A percentile compares a stretch with the other conserved stretches of the same genome.
Evolutionary conservation across 192 early-diverging fungal genomes (phyloP).

Genomic region (Radiomyces spectabilis): DNA sequence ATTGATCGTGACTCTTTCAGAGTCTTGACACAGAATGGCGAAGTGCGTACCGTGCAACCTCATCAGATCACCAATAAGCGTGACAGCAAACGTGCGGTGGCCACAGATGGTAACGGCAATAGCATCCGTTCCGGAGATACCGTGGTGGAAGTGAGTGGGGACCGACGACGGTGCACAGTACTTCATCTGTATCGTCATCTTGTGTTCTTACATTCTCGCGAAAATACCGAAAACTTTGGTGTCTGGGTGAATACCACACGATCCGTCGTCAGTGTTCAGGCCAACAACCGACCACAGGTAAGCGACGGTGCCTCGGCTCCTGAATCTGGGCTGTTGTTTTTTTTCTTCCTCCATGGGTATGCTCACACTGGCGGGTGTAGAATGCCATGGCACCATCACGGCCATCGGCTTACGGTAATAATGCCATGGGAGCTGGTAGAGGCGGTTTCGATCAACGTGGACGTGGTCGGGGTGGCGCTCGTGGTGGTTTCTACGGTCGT

Average conservation of each 20-base stretch:
- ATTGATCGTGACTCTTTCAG: constrained; percentile 67
- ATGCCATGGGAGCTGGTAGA: constrained; percentile 4
- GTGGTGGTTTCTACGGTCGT: constrained; percentile 47
- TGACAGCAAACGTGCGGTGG: constrained; percentile 45
- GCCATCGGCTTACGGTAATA: background rate
- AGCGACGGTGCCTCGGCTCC: too few species aligned
- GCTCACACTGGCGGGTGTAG: too few species aligned
- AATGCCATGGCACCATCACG: too few species aligned
- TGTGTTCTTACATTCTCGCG: constrained; percentile 76
- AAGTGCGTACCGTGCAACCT: constrained; percentile 51
- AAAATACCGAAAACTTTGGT: constrained; percentile 62
- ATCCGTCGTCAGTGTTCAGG: constrained; percentile 51
- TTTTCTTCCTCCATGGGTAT: too few species aligned
- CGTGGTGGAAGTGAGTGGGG: constrained; percentile 64
- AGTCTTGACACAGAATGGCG: constrained; percentile 72
- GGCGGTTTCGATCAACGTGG: constrained; percentile 32
- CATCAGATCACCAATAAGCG: constrained; percentile 70
- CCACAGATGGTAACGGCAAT: constrained; percentile 42
- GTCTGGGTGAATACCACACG: constrained; percentile 68
- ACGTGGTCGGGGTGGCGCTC: constrained; percentile 35
- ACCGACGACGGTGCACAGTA: constrained; percentile 60
- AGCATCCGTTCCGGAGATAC: constrained; percentile 60
- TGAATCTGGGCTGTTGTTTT: too few species aligned
- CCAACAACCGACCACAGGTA: constrained; percentile 30
- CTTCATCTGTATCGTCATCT: constrained; percentile 76